Base-by-base conservation (phyloP, 495 filamentous ascomycete species). In the Neurospora sp. region DNA sequence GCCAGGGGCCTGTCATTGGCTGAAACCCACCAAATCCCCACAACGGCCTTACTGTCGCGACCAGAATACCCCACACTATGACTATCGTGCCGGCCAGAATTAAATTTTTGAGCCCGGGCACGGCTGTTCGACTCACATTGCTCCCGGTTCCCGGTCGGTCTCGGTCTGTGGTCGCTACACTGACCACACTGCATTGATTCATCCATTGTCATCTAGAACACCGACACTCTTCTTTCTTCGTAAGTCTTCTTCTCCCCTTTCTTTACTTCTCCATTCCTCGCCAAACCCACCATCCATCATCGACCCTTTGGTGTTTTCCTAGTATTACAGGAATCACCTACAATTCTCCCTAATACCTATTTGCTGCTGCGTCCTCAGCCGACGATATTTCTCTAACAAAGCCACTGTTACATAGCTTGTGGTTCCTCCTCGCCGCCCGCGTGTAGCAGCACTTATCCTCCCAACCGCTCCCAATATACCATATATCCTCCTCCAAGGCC, bases 401-500 rank as follows among this genome's bases (percentile, higher is more conserved):
- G 54, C 31, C 54, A 66, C 54, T 66, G 27, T 66, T 35, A 35
- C 27, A 66, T 66, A 62, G 54, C 54, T 62, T 31, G 54, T 66
- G 54, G 54, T 66, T 18, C 12, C 54, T 27, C 44, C 54, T 27
- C 14, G 54, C 27, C 27, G 54, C 54, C 54, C 27, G 27, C 54
- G 12, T 77, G 69, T 40, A 66, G 42, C 69, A 70, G 70, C 42
- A 59, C 23, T 72, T 44, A 42, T 23, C 59, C 31, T 41, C 69
- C 48, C 70, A 39, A 46, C 35, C 42, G 42, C 42, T 46, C 18
- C 42, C 42, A 46, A 48, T 14, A 66, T 12, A 11, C 18, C 42
- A 46, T 69, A 71, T 69, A 40, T 73, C 70, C 73, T 77, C 73
- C 46, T 76, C 73, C 62, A 66, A 48, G 38, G 9, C 41, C 74